Evolutionary conservation across 2,329 filamentous ascomycete genomes (phyloP).

Genomic region (Grosmannia serpens): DNA sequence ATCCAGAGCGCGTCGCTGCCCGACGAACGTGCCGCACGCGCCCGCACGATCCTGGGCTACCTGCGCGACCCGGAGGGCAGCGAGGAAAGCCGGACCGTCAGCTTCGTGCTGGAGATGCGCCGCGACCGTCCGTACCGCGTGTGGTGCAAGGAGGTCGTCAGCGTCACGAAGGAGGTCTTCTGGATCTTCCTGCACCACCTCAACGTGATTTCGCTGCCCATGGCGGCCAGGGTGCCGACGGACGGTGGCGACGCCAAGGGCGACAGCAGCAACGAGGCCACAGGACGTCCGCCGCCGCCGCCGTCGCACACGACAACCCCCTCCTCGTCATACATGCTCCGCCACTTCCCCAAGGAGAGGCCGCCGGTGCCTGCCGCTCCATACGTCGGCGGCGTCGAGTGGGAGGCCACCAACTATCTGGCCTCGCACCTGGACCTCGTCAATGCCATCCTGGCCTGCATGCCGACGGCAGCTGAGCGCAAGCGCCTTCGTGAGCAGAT

Average conservation of each 20-base stretch:
- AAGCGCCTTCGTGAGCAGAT: slow-evolving; percentile 70
- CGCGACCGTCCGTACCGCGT: slow-evolving; percentile 78
- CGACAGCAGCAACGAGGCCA: neutral
- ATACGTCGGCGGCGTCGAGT: slow-evolving; percentile 94
- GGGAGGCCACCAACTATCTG: slow-evolving; percentile 96
- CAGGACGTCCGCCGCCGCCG: slow-evolving; percentile 18
- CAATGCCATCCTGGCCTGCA: slow-evolving; percentile 78
- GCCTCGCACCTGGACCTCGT: slow-evolving; percentile 85
- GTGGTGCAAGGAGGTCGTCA: slow-evolving; percentile 86
- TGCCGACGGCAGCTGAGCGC: slow-evolving; percentile 57
- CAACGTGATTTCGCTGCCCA: slow-evolving; percentile 66
- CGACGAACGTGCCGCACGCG: slow-evolving; percentile 53
- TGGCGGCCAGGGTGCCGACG: neutral
- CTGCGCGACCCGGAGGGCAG: slow-evolving; percentile 68
- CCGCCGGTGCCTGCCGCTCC: slow-evolving; percentile 88
- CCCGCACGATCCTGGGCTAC: slow-evolving; percentile 64
- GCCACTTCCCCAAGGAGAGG: slow-evolving; percentile 73
- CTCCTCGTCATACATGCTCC: slow-evolving; percentile 49
- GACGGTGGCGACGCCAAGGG: neutral
- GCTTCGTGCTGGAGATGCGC: slow-evolving; percentile 84
- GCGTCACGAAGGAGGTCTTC: slow-evolving; percentile 95
- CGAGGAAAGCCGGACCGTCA: slow-evolving; percentile 64
- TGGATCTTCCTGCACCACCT: slow-evolving; percentile 97
- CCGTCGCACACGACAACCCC: slow-evolving; percentile 20
- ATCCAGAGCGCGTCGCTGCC: slow-evolving; percentile 57